Base-by-base conservation (phyloP, 2,329 filamentous ascomycete species). In the Sporothrix humicola region DNA sequence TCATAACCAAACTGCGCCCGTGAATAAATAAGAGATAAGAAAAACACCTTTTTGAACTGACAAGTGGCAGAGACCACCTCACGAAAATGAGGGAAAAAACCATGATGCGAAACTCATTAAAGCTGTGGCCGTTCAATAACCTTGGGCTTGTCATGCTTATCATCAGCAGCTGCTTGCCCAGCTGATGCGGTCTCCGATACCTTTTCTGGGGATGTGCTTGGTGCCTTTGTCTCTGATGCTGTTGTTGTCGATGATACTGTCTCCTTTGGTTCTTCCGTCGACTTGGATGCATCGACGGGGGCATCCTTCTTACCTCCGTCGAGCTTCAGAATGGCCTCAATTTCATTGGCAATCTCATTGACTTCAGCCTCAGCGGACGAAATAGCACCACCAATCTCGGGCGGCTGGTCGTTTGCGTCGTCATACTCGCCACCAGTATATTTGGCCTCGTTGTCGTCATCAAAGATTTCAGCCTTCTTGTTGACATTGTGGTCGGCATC, bases 341-440 rank as follows among this genome's bases (percentile, higher is more conserved):
- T 75, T 20, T 73, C 72, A 42, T 66, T 56, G 31, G 72, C 74
- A 46, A 77, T 75, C 31, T 75, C 68, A 9, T 77, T 52, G 48
- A 75, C 74, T 46, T 75, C 76, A 37, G 63, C 56, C 37, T 76
- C 74, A 54, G 75, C 74, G 3, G 66, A 58, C 15, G 73, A 59
- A 44, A 73, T 17, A 0, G 71, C 68, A 26, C 65, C 71, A 42
- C 73, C 73, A 48, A 74, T 66, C 65, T 74, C 73, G 4, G 73
- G 71, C 42, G 66, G 71, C 50, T 74, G 56, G 23, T 71, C 72
- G 31, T 74, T 61, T 42, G 56, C 5, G 54, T 72, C 59, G 26
- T 61, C 68, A 37, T 17, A 59, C 20, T 71, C 71, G 20, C 17
- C 48, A 1, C 52, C 61, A 4, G 9, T 8, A 42, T 42, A 37